Conservation (phyloP, 768 basidiomycete genomes). For the Mycena maculata region DNA sequence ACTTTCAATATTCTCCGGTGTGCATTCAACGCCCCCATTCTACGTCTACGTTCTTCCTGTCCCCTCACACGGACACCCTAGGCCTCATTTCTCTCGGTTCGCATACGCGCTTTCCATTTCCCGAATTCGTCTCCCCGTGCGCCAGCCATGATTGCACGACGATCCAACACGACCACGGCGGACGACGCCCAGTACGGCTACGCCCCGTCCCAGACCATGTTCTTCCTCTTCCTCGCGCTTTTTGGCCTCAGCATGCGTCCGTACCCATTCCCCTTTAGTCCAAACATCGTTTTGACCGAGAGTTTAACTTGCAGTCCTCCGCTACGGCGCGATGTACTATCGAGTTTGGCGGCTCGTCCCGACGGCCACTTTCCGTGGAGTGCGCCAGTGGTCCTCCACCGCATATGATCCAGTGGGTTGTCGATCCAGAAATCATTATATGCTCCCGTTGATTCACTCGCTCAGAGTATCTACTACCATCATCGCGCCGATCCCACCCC, state of each 20-base stretch:
- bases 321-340: conserved; percentile 52
- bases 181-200: conserved; percentile 12
- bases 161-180: neutral
- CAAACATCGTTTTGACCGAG: neutral
- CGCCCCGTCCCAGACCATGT: neutral
- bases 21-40: too few relatives aligned
- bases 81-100: too few relatives aligned
- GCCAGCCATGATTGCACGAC: too few relatives aligned
- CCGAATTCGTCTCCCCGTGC: too few relatives aligned
- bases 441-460: neutral
- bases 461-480: conserved; percentile 57
- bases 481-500: conserved; percentile 68
- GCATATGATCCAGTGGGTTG: conserved; percentile 56
- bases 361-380: conserved; percentile 59
- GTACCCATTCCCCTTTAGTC: neutral
- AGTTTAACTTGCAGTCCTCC: conserved; percentile 50
- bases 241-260: conserved; percentile 51
- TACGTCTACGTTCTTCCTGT: too few relatives aligned
- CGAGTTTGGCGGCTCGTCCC: conserved; percentile 65
- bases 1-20: too few relatives aligned
- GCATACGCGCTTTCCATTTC: too few relatives aligned
- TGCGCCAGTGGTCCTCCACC: conserved; percentile 64
- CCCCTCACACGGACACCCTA: too few relatives aligned
- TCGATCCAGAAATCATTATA: neutral
- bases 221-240: conserved; percentile 30